phyloP scores from a whole-genome alignment of 495 filamentous ascomycete genomes.

The Neurospora sp. region DNA sequence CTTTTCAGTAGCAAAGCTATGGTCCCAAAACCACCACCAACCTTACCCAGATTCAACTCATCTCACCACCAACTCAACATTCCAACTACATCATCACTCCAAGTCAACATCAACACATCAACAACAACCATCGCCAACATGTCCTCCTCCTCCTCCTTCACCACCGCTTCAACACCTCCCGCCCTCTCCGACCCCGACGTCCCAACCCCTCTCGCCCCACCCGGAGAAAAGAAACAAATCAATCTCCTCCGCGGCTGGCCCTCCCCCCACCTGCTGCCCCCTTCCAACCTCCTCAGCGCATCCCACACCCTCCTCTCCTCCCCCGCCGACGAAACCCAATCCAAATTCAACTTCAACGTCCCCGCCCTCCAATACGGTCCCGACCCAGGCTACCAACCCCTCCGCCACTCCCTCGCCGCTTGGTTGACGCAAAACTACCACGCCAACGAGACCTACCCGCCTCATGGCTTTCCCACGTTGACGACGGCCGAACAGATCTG shows the following conservation, averaged over 20 bases:
- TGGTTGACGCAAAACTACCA: conserved; percentile 43
- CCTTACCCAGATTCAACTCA: background rate
- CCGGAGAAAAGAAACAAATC: conserved; percentile 31
- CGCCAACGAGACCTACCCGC: background rate
- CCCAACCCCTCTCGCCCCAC: background rate
- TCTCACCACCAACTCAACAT: background rate
- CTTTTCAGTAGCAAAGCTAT: background rate
- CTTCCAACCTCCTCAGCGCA: conserved; percentile 30
- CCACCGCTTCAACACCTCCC: background rate
- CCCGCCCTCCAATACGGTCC: conserved; percentile 66
- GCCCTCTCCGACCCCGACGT: background rate
- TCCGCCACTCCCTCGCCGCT: conserved; percentile 50
- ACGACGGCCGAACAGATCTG: conserved; percentile 52
- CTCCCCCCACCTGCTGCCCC: conserved; percentile 58
- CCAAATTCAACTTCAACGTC: conserved; percentile 31
- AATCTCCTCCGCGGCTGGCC: conserved; percentile 68
- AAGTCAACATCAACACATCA: background rate
- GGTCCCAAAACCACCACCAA: background rate
- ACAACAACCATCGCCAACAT: background rate
- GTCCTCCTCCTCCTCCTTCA: background rate
- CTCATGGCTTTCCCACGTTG: background rate
- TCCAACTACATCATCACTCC: background rate
- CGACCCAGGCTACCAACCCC: conserved; percentile 59
- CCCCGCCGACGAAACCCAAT: background rate
- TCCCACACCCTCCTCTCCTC: conserved; percentile 17